Conservation (phyloP, 495 filamentous ascomycete species). For the Aspergillus sclerotiicarbonarius region DNA sequence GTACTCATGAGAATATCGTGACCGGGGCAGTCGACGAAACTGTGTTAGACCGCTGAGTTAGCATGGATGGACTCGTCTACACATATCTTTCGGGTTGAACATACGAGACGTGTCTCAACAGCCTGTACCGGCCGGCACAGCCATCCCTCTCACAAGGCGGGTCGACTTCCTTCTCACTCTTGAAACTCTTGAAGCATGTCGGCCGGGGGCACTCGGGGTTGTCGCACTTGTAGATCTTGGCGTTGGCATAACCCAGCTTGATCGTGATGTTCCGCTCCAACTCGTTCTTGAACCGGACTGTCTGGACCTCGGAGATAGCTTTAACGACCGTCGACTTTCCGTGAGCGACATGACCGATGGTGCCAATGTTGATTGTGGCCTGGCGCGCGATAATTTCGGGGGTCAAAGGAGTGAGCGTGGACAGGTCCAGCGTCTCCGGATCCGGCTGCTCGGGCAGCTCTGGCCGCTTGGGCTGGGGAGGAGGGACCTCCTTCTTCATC, state of each 20-base stretch:
- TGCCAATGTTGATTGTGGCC: constrained; percentile 98
- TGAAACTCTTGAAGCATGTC: constrained; percentile 94
- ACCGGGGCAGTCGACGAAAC: constrained; percentile 96
- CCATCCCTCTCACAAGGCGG: constrained; percentile 93
- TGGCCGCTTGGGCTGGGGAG: constrained; percentile 50
- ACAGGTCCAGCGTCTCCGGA: constrained; percentile 77
- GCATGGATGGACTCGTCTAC: neutral
- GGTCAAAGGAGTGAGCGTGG: constrained; percentile 74
- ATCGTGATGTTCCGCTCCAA: constrained; percentile 98
- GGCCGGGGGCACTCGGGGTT: constrained; percentile 86
- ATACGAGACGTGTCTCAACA: constrained; percentile 86
- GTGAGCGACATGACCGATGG: constrained; percentile 98
- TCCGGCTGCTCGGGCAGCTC: constrained; percentile 87
- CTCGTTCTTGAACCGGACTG: constrained; percentile 99
- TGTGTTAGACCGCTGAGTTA: constrained; percentile 4
- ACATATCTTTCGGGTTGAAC: constrained; percentile 27
- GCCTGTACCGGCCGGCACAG: constrained; percentile 76
- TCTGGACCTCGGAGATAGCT: constrained; percentile 98
- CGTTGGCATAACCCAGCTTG: constrained; percentile 98
- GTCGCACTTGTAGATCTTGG: constrained; percentile 99
- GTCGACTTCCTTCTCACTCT: constrained; percentile 97
- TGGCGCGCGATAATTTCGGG: constrained; percentile 96
- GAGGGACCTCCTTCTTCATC: constrained; percentile 56
- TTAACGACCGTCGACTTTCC: constrained; percentile 98
- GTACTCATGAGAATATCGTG: constrained; percentile 99